These are phyloP conservation scores for Fusarium bulbicola DNA, from an alignment of 2,329 filamentous ascomycete genomes.

Conservation along the genomic window DNA sequence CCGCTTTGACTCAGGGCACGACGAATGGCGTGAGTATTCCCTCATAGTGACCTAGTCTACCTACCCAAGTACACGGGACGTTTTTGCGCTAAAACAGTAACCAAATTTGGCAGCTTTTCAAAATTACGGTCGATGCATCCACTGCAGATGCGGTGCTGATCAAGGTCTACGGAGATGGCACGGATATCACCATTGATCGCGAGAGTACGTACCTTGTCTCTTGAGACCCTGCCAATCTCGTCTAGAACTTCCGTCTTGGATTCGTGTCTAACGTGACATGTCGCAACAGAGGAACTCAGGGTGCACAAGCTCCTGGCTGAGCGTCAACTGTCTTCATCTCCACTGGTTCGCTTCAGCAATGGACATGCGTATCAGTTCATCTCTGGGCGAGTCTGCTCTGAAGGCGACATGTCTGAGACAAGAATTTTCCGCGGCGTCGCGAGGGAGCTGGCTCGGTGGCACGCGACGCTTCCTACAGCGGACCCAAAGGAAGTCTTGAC, in stretches of 20 bases:
- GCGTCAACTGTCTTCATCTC: conserved; percentile 22
- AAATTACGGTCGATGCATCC: conserved; percentile 4
- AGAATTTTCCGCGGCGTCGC: conserved; percentile 29
- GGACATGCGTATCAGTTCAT: conserved; percentile 36
- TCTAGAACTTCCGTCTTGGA: conserved; percentile 1
- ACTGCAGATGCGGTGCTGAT: conserved; percentile 14
- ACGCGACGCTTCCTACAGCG: conserved; percentile 12
- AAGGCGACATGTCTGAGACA: conserved; percentile 21
- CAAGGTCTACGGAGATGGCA: conserved; percentile 38
- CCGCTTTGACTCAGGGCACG: conserved; percentile 28
- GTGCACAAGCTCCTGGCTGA: conserved; percentile 32
- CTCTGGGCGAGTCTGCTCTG: conserved; percentile 21
- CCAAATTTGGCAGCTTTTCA: conserved; percentile 35
- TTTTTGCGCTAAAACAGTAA: background rate
- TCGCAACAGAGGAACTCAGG: conserved; percentile 30
- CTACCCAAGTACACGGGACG: background rate
- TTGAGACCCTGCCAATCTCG: too few relatives aligned
- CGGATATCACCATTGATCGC: conserved; percentile 35
- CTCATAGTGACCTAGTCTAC: background rate
- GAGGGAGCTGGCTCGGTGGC: conserved; percentile 33
- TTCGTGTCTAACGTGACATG: conserved; percentile 13
- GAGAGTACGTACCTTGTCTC: conserved; percentile 33
- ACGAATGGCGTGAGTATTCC: conserved; percentile 31
- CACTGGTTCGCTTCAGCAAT: conserved; percentile 32
- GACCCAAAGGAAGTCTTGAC: background rate